Evolutionary conservation across 2,329 filamentous ascomycete genomes (phyloP), one percentile per base, ranked within the genome.

Genomic region (Aspergillus uvarum): DNA sequence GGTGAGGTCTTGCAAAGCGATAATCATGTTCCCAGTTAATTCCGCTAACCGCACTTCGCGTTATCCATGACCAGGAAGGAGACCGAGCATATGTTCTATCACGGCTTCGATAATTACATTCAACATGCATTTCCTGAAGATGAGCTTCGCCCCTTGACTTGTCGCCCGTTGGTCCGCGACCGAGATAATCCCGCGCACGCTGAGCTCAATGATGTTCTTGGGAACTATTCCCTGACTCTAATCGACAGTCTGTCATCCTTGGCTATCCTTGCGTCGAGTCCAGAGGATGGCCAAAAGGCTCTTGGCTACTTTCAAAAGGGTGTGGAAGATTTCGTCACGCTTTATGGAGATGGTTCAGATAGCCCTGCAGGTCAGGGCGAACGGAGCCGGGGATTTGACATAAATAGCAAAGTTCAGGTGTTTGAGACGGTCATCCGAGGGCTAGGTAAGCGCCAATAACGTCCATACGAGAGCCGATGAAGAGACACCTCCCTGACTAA

Each of bases 371-470:
- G 90, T 6, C 83, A 85, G 70, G 94, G 94, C 3, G 81, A 84
- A 59, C 83, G 92, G 64, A 87, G 88, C 3, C 85, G 87, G 57
- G 95, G 92, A 0, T 99, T 99, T 70, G 92, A 99, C 75, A 81
- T 96, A 47, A 94, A 99, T 76, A 96, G 93, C 79, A 99, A 98
- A 77, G 95, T 99, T 2, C 94, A 99, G 78, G 92, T 99, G 44
- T 99, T 99, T 71, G 95, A 99, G 80, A 98, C 94, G 0, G 94
- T 96, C 38, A 99, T 99, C 67, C 85, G 95, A 60, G 95, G 94
- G 16, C 85, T 79, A 57, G 76, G 76, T 78, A 70, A 59, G 73
- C 26, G 32, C 29, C 19, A 56, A 31, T 47, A 4, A 16, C 10
- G 16, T 31, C 38, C 7, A 4, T 57, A 16, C 14, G 6, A 44